phyloP scores from a whole-genome alignment of 805 yeast genomes.

The Dipodascopsis uninucleata region DNA sequence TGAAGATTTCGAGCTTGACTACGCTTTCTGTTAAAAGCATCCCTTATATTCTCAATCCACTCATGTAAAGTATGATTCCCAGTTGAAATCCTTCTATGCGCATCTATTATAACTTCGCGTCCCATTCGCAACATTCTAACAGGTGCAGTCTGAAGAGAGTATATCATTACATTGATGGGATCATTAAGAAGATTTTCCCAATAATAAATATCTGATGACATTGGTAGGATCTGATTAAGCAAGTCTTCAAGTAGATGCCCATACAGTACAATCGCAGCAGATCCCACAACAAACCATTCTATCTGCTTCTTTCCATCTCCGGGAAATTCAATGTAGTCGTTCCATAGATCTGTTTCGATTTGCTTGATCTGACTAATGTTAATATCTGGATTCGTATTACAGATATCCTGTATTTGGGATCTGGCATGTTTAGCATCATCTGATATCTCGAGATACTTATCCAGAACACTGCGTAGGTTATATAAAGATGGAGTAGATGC shows the following conservation, averaged over 20 bases:
- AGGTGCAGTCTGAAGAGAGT: conserved; percentile 41
- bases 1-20: no score
- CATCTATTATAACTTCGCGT: conserved; percentile 21
- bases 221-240: conserved; percentile 43
- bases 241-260: conserved; percentile 38
- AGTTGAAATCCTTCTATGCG: conserved; percentile 10
- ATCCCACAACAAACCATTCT: conserved; percentile 35
- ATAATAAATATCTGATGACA: conserved; percentile 45
- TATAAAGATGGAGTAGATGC: conserved; percentile 13
- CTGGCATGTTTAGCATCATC: conserved; percentile 1
- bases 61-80: no score
- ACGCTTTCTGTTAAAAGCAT: no score
- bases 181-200: conserved; percentile 43
- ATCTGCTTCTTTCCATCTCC: conserved; percentile 21
- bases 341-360: conserved; percentile 7
- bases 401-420: not conserved
- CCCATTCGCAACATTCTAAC: conserved; percentile 9
- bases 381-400: not conserved
- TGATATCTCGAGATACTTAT: conserved; percentile 5
- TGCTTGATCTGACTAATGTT: not conserved
- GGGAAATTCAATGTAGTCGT: conserved; percentile 1
- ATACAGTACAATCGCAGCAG: conserved; percentile 38
- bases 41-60: no score
- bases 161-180: conserved; percentile 36
- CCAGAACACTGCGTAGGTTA: conserved; percentile 4